Percentiles rank a stretch among this genome's conserved stretches.
phyloP scores from a whole-genome alignment of 805 yeast genomes.

The Saccharomycopsis javanensis region DNA sequence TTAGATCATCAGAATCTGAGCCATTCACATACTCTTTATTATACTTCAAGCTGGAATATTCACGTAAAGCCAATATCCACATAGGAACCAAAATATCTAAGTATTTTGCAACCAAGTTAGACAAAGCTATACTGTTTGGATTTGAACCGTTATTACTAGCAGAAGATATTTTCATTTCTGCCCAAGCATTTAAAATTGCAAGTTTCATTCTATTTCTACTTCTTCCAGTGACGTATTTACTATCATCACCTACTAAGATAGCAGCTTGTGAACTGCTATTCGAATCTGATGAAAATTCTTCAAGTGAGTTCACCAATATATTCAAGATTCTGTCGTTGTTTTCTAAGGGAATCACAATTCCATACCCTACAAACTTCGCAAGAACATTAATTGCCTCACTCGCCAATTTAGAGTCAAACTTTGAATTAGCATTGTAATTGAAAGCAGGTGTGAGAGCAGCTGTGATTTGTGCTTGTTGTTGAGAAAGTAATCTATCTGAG shows the following conservation, averaged over 20 bases:
- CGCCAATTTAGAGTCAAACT: slow-evolving; percentile 52
- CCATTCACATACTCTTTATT: slow-evolving; percentile 19
- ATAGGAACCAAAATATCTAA: slow-evolving; percentile 54
- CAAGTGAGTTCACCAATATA: slow-evolving; percentile 57
- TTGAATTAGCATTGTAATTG: slow-evolving; percentile 41
- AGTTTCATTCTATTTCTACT: slow-evolving; percentile 47
- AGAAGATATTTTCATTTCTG: slow-evolving; percentile 38
- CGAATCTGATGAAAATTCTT: slow-evolving; percentile 33
- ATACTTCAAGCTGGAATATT: slow-evolving; percentile 59
- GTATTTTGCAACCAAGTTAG: slow-evolving; percentile 44
- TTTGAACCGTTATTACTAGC: slow-evolving; percentile 21
- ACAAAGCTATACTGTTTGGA: slow-evolving; percentile 34
- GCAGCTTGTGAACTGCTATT: slow-evolving; percentile 10
- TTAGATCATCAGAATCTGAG: slow-evolving; percentile 23
- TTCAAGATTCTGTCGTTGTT: slow-evolving; percentile 49
- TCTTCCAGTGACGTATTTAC: slow-evolving; percentile 35
- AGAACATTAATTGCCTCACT: slow-evolving; percentile 69
- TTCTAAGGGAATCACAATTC: slow-evolving; percentile 36
- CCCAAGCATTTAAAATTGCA: slow-evolving; percentile 66
- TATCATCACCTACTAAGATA: slow-evolving; percentile 28
- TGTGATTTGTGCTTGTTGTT: slow-evolving; percentile 89
- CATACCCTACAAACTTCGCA: slow-evolving; percentile 64
- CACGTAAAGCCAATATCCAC: slow-evolving; percentile 72
- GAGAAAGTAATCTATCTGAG: slow-evolving; percentile 64
- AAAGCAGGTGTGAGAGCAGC: slow-evolving; percentile 88